Evolutionary conservation across 305 asterid species (phyloP).

Genomic region (Solanum hybrid): DNA sequence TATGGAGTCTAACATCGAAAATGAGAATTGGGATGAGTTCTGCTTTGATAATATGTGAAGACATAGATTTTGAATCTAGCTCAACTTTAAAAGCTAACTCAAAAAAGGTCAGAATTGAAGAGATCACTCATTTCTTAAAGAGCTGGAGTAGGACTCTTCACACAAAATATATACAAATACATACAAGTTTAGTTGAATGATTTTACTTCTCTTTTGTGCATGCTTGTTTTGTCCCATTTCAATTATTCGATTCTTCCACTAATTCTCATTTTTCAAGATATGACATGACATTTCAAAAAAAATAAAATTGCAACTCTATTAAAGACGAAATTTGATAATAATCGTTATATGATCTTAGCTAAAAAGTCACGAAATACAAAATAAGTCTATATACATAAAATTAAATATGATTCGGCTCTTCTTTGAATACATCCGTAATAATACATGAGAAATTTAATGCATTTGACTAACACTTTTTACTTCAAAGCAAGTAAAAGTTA

Average conservation of each 20-base stretch:
- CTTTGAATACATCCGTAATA: accelerated
- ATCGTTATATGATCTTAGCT: background rate
- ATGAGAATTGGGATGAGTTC: background rate
- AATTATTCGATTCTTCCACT: background rate
- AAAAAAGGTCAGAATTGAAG: too few relatives aligned
- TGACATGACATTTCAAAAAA: too few relatives aligned
- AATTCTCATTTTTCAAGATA: background rate
- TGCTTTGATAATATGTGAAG: background rate
- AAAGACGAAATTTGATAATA: background rate
- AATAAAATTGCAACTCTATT: background rate
- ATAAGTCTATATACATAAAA: background rate
- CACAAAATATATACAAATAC: background rate
- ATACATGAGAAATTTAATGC: background rate
- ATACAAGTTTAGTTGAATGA: background rate
- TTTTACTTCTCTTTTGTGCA: background rate
- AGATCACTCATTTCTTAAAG: too few relatives aligned
- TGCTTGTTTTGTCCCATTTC: background rate
- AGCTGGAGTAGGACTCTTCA: accelerated
- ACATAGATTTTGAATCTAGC: background rate
- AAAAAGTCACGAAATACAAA: background rate
- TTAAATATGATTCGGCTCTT: accelerated
- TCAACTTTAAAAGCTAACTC: background rate
- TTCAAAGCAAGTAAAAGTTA: background rate
- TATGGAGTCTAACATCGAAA: background rate
- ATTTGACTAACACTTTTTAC: background rate